A percentile compares a stretch with the other conserved stretches of the same genome.
phyloP scores from a whole-genome alignment of 1,139 yeast genomes.

The Diutina sp. region DNA sequence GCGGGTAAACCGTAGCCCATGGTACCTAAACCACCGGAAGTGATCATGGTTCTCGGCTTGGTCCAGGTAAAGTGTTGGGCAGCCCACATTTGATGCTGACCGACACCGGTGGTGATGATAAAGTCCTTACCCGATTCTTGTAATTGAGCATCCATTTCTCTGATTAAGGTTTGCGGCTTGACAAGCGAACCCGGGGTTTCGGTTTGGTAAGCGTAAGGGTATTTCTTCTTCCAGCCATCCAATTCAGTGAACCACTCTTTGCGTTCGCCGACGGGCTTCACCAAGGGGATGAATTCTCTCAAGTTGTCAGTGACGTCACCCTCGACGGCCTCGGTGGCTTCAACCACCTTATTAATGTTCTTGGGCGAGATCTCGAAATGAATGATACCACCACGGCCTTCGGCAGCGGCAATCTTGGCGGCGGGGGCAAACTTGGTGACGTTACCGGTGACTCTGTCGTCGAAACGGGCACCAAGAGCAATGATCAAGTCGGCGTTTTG shows the following conservation, averaged over 20 bases:
- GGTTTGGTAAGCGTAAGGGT: slow-evolving; percentile 68
- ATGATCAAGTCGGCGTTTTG: slow-evolving; percentile 88
- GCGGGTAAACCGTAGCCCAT: slow-evolving; percentile 96
- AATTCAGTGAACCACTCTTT: slow-evolving; percentile 69
- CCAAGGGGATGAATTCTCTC: slow-evolving; percentile 56
- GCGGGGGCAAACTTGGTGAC: slow-evolving; percentile 85
- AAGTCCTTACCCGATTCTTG: slow-evolving; percentile 56
- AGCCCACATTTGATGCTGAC: slow-evolving; percentile 99
- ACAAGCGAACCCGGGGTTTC: slow-evolving; percentile 62
- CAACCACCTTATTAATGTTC: slow-evolving; percentile 94
- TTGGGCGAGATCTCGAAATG: slow-evolving; percentile 95
- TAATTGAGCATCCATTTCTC: slow-evolving; percentile 66
- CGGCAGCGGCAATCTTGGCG: slow-evolving; percentile 79
- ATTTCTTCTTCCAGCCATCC: slow-evolving; percentile 72
- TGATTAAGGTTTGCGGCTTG: slow-evolving; percentile 86
- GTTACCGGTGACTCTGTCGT: slow-evolving; percentile 92
- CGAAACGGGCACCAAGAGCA: slow-evolving; percentile 95
- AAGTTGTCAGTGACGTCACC: slow-evolving; percentile 86
- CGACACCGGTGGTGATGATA: slow-evolving; percentile 93
- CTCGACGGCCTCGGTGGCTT: slow-evolving; percentile 93
- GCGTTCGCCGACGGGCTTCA: slow-evolving; percentile 37
- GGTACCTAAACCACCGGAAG: slow-evolving; percentile 97
- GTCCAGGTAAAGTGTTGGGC: slow-evolving; percentile 91
- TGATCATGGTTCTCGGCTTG: slow-evolving; percentile 81
- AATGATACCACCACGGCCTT: slow-evolving; percentile 87